Evolutionary conservation across 179 eudicot genomes (phyloP).

Genomic region (Beta macrorhiza): DNA sequence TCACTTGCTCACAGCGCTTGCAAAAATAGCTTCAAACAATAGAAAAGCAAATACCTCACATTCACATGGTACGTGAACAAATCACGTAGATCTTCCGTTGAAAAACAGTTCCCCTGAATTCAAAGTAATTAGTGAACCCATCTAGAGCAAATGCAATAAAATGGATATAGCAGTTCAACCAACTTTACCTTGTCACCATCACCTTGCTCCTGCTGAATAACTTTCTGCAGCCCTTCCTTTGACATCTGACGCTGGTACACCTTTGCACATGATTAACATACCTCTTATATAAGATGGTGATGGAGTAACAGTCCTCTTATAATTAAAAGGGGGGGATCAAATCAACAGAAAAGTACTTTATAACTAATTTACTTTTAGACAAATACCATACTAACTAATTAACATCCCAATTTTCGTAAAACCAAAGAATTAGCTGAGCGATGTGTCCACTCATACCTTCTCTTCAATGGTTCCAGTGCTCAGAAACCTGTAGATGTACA

Average conservation of each 20-base stretch:
- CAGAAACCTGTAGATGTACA: constrained; percentile 89
- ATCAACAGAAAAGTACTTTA: background rate
- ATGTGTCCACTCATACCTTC: constrained; percentile 51
- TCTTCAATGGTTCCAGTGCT: constrained; percentile 99
- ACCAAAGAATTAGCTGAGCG: too few species aligned
- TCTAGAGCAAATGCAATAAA: constrained; percentile 4
- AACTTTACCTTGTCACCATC: constrained; percentile 44
- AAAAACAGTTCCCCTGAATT: constrained; percentile 75
- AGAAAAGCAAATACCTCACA: constrained; percentile 45
- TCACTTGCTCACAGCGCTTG: background rate
- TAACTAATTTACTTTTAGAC: background rate
- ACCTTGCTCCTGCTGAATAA: constrained; percentile 86
- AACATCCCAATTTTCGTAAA: background rate
- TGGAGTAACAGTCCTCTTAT: constrained; percentile 11
- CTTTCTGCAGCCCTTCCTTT: constrained; percentile 98
- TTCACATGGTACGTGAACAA: constrained; percentile 73
- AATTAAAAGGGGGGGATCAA: background rate
- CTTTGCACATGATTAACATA: constrained; percentile 37
- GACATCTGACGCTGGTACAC: constrained; percentile 99
- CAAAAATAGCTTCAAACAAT: constrained; percentile 5
- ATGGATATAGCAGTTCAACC: background rate
- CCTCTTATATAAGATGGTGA: background rate
- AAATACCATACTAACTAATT: background rate
- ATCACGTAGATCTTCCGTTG: constrained; percentile 91
- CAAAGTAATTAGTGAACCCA: constrained; percentile 16